Evolutionary conservation across 1,139 yeast genomes (phyloP).

Genomic region (Tardiomyces blankii): DNA sequence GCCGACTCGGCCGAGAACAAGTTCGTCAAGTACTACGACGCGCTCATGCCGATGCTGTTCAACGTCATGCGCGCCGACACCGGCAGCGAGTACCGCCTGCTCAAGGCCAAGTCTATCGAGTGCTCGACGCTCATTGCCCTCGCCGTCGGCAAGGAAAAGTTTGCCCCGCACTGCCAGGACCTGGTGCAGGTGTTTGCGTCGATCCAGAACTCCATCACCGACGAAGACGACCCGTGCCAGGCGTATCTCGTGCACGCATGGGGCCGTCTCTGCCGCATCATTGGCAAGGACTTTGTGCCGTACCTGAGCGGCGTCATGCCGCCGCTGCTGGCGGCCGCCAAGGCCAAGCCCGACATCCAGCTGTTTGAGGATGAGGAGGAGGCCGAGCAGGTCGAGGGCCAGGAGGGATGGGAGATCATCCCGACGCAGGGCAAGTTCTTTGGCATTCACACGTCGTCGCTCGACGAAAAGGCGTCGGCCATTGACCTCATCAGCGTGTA

Average conservation of each 20-base stretch:
- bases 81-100: slow-evolving; percentile 66
- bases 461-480: slow-evolving; percentile 89
- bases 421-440: slow-evolving; percentile 85
- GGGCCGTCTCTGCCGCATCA: slow-evolving; percentile 83
- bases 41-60: slow-evolving; percentile 82
- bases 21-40: slow-evolving; percentile 84
- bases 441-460: slow-evolving; percentile 84
- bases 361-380: slow-evolving; percentile 82
- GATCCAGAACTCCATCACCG: slow-evolving; percentile 41
- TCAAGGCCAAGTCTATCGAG: slow-evolving; percentile 91
- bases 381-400: slow-evolving; percentile 66
- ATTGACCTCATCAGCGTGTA: slow-evolving; percentile 82
- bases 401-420: slow-evolving; percentile 94
- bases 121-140: slow-evolving; percentile 89
- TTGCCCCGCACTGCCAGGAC: slow-evolving; percentile 64
- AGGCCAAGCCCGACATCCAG: slow-evolving; percentile 81
- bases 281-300: slow-evolving; percentile 83
- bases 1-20: slow-evolving; percentile 96
- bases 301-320: slow-evolving; percentile 83
- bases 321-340: slow-evolving; percentile 73
- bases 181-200: slow-evolving; percentile 61
- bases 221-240: slow-evolving; percentile 72
- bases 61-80: slow-evolving; percentile 71
- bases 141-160: slow-evolving; percentile 94
- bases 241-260: slow-evolving; percentile 89